Percentiles rank a stretch among this genome's conserved stretches.
Evolutionary conservation across 2,329 filamentous ascomycete species (phyloP).

Genomic region (Penicillium sp.): DNA sequence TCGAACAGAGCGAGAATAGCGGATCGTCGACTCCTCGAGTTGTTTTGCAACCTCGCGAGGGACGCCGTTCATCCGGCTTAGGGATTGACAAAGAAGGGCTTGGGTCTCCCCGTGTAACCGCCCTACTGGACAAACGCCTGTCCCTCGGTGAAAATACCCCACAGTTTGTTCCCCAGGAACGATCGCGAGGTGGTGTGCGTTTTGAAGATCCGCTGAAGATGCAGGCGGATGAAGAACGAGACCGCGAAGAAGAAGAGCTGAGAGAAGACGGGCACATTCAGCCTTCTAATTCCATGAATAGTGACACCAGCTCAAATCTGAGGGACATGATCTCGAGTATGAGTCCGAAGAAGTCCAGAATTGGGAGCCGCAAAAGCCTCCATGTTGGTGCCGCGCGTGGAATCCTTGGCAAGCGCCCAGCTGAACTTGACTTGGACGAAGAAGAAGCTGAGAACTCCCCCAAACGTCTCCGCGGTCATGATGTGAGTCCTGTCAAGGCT

Average conservation of each 20-base stretch:
- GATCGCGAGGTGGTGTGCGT: constrained; percentile 55
- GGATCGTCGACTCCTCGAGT: constrained; percentile 66
- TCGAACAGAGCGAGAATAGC: constrained; percentile 58
- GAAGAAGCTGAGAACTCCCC: constrained; percentile 59
- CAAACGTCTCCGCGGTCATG: constrained; percentile 72
- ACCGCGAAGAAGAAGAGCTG: constrained; percentile 64
- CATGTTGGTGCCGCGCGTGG: constrained; percentile 75
- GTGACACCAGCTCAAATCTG: constrained; percentile 68
- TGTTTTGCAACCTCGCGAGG: constrained; percentile 63
- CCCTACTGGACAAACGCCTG: constrained; percentile 70
- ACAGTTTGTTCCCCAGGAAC: constrained; percentile 63
- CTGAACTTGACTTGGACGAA: constrained; percentile 69
- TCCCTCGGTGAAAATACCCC: constrained; percentile 71
- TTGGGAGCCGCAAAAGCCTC: constrained; percentile 74
- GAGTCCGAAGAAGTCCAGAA: constrained; percentile 72
- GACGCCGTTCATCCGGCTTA: constrained; percentile 65
- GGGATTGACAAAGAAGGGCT: constrained; percentile 72
- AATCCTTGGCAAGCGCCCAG: constrained; percentile 73
- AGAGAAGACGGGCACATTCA: constrained; percentile 61
- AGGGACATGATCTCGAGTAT: constrained; percentile 78
- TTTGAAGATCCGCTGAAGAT: constrained; percentile 70
- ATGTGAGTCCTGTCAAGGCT: constrained; percentile 77
- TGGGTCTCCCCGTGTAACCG: constrained; percentile 74
- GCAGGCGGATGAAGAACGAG: constrained; percentile 66
- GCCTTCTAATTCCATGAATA: constrained; percentile 55